These are phyloP conservation scores for Corchorus olitorius DNA, from an alignment of 345 rosid genomes.

Conservation along the genomic window DNA sequence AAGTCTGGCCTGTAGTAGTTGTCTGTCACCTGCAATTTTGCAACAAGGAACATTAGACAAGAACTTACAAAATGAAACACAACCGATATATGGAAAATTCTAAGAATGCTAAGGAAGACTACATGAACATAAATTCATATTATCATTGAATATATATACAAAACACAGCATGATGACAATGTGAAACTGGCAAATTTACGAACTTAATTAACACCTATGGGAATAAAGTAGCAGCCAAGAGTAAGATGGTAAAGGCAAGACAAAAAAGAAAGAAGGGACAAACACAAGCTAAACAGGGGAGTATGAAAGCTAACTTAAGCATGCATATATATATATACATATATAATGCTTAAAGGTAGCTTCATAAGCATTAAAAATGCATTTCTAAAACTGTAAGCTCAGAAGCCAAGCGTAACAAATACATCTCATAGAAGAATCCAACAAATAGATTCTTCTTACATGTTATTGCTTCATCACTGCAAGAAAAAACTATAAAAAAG, in stretches of 20 bases:
- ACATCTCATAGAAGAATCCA: constrained; percentile 52
- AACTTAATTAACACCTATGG: background rate
- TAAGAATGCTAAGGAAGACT: background rate
- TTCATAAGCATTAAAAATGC: background rate
- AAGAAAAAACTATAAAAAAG: background rate
- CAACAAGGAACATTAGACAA: background rate
- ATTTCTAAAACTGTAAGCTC: constrained; percentile 28
- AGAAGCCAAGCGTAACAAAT: constrained; percentile 61
- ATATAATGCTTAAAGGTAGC: background rate
- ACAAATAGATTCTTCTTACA: constrained; percentile 38
- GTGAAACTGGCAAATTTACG: background rate
- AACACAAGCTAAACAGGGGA: too few relatives aligned
- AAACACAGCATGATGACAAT: background rate
- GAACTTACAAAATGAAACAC: background rate
- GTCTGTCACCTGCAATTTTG: constrained; percentile 60
- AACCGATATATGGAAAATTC: background rate
- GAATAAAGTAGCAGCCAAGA: background rate
- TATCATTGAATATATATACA: background rate
- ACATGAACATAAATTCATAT: background rate
- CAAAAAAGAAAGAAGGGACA: background rate
- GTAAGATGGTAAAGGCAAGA: too few relatives aligned
- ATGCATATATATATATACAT: background rate
- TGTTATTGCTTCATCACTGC: constrained; percentile 61
- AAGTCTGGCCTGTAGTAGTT: constrained; percentile 92
- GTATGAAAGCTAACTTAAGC: background rate